phyloP scores from a whole-genome alignment of 768 basidiomycete species.

The Neoboletus brunneissimus region DNA sequence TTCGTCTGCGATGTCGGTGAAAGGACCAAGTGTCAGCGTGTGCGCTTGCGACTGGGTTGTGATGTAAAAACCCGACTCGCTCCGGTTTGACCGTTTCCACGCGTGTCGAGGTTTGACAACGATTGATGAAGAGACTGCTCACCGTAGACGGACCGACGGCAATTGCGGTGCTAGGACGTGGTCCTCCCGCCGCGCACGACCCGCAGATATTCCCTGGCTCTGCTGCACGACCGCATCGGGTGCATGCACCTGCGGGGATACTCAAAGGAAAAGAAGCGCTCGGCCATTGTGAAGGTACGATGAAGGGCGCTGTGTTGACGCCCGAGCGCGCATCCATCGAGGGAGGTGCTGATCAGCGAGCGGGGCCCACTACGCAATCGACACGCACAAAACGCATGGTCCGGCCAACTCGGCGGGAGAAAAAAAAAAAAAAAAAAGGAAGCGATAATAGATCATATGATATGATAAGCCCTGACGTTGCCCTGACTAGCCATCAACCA shows the following conservation, averaged over 20 bases:
- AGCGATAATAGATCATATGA: background rate
- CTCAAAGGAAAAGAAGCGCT: background rate
- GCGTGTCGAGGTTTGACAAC: background rate
- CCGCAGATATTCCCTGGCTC: background rate
- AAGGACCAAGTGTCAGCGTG: background rate
- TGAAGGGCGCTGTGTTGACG: background rate
- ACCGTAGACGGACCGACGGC: background rate
- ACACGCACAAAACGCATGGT: background rate
- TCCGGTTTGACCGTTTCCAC: background rate
- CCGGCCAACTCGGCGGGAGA: background rate
- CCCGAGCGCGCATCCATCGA: background rate
- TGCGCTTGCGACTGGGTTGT: background rate
- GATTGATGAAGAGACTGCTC: background rate
- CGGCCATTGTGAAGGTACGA: background rate
- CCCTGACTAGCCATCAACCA: background rate
- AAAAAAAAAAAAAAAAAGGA: background rate
- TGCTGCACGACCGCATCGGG: background rate
- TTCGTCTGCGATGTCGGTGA: background rate
- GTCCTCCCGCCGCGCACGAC: background rate
- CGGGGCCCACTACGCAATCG: background rate
- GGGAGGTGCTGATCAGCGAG: background rate
- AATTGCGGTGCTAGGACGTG: background rate
- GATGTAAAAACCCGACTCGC: background rate
- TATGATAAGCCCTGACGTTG: background rate
- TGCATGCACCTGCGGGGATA: background rate